Evolutionary conservation across 2,329 filamentous ascomycete species (phyloP).

Genomic region (Alternaria sp.): DNA sequence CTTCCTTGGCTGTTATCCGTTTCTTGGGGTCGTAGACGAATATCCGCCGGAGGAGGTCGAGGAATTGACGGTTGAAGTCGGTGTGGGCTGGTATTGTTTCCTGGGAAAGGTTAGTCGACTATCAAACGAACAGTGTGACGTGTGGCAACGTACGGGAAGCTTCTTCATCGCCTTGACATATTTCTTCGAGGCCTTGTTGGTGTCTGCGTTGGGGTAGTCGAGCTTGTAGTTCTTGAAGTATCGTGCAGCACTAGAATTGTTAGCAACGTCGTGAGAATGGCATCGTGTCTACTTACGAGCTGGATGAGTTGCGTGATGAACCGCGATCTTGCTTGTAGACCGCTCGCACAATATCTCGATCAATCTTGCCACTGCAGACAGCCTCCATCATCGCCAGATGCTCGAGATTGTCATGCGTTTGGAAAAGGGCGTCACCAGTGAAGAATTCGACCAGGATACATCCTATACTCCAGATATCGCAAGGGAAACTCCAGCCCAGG

Average conservation of each 20-base stretch:
- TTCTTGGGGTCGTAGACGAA: constrained; percentile 72
- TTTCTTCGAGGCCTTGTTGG: constrained; percentile 67
- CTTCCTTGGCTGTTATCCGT: constrained; percentile 69
- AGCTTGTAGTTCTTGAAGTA: constrained; percentile 64
- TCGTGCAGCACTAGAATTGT: constrained; percentile 45
- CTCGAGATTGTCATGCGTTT: constrained; percentile 72
- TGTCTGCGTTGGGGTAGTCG: constrained; percentile 69
- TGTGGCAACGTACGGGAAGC: constrained; percentile 56
- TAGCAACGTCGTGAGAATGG: constrained; percentile 25
- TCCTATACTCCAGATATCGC: constrained; percentile 73
- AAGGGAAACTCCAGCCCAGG: constrained; percentile 71
- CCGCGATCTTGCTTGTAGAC: constrained; percentile 57
- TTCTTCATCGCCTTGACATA: constrained; percentile 74
- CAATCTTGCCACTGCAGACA: constrained; percentile 63
- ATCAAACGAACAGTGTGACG: too few relatives aligned
- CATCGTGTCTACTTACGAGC: constrained; percentile 57
- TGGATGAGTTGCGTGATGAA: constrained; percentile 59
- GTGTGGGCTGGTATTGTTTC: constrained; percentile 67
- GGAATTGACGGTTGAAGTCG: constrained; percentile 67
- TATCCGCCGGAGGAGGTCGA: constrained; percentile 67
- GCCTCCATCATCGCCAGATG: constrained; percentile 74
- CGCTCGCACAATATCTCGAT: constrained; percentile 60
- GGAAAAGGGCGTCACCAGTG: constrained; percentile 71
- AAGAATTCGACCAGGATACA: constrained; percentile 73
- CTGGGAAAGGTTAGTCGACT: constrained; percentile 44